These are phyloP conservation scores for Agaricales sp. DNA, from an alignment of 1,284 basidiomycete genomes.

Conservation along the genomic window DNA sequence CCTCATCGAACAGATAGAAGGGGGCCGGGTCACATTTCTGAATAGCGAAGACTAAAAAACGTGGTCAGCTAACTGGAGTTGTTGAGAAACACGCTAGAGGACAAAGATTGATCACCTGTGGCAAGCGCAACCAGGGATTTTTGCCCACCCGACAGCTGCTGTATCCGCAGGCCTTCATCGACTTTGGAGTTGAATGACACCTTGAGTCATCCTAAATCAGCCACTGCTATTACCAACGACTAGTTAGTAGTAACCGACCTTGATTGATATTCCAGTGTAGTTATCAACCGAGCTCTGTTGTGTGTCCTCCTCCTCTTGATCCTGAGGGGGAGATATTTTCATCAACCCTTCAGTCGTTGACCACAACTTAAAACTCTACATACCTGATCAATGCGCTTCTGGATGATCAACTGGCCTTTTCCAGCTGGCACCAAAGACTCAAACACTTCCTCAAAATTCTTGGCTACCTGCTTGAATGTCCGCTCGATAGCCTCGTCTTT, in stretches of 20 bases:
- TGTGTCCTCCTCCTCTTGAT: constrained; percentile 51
- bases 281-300: constrained; percentile 80
- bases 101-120: constrained; percentile 50
- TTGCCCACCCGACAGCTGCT: constrained; percentile 96
- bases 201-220: constrained; percentile 26
- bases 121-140: constrained; percentile 96
- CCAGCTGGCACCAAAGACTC: constrained; percentile 96
- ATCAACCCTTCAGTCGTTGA: constrained; percentile 38
- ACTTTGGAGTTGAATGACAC: constrained; percentile 98
- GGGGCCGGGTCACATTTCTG: constrained; percentile 99
- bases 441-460: constrained; percentile 96
- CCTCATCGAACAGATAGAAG: constrained; percentile 99
- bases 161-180: constrained; percentile 92
- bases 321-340: constrained; percentile 22
- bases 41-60: constrained; percentile 80
- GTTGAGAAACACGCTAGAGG: constrained; percentile 3
- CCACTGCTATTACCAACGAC: too few species aligned
- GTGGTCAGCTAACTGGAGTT: constrained; percentile 3
- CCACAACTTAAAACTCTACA: constrained; percentile 14
- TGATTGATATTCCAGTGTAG: constrained; percentile 95
- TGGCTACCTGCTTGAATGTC: constrained; percentile 96
- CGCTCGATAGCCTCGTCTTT: constrained; percentile 98
- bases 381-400: constrained; percentile 80
- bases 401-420: constrained; percentile 84
- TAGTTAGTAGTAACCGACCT: constrained; percentile 31